Evolutionary conservation across 1,139 yeast genomes (phyloP).

Genomic region (Zhuliangozyma parablackwelliae): DNA sequence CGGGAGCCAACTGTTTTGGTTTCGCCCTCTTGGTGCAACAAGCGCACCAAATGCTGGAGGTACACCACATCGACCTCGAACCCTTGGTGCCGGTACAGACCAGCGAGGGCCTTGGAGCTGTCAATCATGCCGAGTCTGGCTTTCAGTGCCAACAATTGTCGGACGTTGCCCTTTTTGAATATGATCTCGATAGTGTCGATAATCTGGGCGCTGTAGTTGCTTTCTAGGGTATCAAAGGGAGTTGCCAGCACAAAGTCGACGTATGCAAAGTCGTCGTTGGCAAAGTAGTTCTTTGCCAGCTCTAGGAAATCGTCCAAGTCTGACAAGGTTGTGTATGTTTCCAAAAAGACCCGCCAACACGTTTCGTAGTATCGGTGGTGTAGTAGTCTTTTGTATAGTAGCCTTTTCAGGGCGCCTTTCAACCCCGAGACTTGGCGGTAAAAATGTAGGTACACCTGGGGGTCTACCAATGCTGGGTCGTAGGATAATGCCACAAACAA

Average conservation of each 20-base stretch:
- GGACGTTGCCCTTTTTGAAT: too few relatives aligned
- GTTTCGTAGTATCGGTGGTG: constrained; percentile 27
- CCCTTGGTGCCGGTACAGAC: too few relatives aligned
- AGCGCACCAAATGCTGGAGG: too few relatives aligned
- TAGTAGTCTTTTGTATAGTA: constrained; percentile 24
- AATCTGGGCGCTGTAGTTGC: too few relatives aligned
- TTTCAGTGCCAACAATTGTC: too few relatives aligned
- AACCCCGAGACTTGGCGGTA: constrained; percentile 14
- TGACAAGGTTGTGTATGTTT: constrained; percentile 25
- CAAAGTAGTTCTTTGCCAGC: neutral
- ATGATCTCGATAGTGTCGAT: too few relatives aligned
- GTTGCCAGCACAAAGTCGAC: constrained; percentile 8
- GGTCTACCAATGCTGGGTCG: constrained; percentile 30
- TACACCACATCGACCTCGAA: too few relatives aligned
- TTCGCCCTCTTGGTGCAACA: too few relatives aligned
- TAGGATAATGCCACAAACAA: constrained; percentile 26
- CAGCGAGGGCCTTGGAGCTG: too few relatives aligned
- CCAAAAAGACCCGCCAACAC: constrained; percentile 29
- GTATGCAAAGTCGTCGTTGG: constrained; percentile 4
- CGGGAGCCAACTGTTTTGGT: too few relatives aligned
- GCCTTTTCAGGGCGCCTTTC: constrained; percentile 17
- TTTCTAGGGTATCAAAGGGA: constrained; percentile 1
- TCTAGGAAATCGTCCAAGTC: constrained; percentile 38
- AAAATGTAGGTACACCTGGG: constrained; percentile 22
- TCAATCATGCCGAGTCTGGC: too few relatives aligned